These are phyloP conservation scores for Pelargonium citronellum DNA, from an alignment of 441 rosid genomes.

Conservation along the genomic window DNA sequence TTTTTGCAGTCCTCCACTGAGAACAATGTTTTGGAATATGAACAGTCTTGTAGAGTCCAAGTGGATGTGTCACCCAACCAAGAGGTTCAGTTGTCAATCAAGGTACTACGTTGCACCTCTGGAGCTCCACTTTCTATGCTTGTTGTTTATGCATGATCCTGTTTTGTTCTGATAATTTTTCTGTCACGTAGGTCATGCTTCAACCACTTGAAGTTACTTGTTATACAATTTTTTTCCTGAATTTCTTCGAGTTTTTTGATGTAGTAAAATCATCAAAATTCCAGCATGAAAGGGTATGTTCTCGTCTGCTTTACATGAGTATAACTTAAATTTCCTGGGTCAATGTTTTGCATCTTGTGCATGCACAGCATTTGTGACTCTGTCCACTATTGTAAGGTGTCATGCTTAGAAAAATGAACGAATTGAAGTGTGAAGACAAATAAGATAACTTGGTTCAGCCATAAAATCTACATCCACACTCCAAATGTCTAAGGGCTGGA, in stretches of 20 bases:
- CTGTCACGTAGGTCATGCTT: slow-evolving; percentile 49
- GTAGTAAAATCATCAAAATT: slow-evolving; percentile 49
- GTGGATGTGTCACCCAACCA: slow-evolving; percentile 48
- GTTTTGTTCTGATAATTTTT: slow-evolving; percentile 10
- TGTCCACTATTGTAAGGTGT: neutral
- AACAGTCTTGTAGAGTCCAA: slow-evolving; percentile 43
- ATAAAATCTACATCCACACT: no score
- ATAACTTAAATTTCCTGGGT: neutral
- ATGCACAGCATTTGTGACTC: neutral
- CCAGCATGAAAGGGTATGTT: slow-evolving; percentile 72
- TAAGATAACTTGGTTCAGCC: no score
- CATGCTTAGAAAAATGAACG: no score
- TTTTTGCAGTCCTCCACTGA: slow-evolving; percentile 34
- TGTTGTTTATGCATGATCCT: slow-evolving; percentile 9
- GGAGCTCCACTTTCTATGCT: slow-evolving; percentile 19
- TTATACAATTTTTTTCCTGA: slow-evolving; percentile 43
- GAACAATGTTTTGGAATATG: slow-evolving; percentile 36
- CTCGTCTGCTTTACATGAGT: slow-evolving; percentile 12
- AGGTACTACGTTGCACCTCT: slow-evolving; percentile 37
- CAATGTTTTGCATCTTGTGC: slow-evolving; percentile 1
- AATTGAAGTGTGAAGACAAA: no score
- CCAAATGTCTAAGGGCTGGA: no score
- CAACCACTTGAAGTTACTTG: slow-evolving; percentile 56
- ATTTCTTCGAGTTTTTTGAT: slow-evolving; percentile 42
- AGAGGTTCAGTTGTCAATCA: slow-evolving; percentile 54